Evolutionary conservation across 1,284 basidiomycete genomes (phyloP).

Genomic region (Microbotryomycetes sp.): DNA sequence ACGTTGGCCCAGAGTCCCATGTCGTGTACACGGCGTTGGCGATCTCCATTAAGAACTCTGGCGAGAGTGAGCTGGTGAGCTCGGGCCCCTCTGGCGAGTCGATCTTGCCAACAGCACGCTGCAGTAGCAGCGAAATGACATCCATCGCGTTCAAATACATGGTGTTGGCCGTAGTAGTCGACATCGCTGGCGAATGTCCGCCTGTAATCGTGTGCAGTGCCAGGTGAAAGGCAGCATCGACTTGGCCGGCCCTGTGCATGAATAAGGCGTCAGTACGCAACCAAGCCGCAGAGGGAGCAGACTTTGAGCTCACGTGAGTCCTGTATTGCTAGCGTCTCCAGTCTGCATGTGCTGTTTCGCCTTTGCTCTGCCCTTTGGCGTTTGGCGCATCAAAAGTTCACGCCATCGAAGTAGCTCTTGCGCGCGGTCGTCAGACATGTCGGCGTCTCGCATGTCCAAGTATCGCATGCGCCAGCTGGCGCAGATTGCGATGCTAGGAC

Average conservation of each 20-base stretch:
- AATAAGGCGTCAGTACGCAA: too few species aligned
- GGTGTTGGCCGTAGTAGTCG: background rate
- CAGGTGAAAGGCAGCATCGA: background rate
- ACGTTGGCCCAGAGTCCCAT: slow-evolving; percentile 12
- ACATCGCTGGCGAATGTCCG: background rate
- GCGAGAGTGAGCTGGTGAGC: background rate
- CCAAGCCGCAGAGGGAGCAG: too few species aligned
- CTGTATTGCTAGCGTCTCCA: too few species aligned
- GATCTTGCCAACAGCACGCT: background rate
- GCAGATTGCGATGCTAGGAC: too few species aligned
- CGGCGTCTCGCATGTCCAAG: too few species aligned
- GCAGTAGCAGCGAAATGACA: background rate
- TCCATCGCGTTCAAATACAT: background rate
- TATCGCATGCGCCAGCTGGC: too few species aligned
- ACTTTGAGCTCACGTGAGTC: too few species aligned
- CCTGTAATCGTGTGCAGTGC: background rate
- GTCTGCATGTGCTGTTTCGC: background rate
- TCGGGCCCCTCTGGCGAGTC: background rate
- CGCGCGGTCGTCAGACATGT: too few species aligned
- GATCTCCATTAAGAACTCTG: slow-evolving; percentile 3
- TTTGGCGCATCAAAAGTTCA: background rate
- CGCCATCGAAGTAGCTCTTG: background rate
- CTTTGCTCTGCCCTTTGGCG: background rate
- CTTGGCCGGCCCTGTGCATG: background rate
- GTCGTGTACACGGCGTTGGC: slow-evolving; percentile 9